These are phyloP conservation scores for Magnaporthales sp. DNA, from an alignment of 2,329 filamentous ascomycete genomes.

Conservation along the genomic window DNA sequence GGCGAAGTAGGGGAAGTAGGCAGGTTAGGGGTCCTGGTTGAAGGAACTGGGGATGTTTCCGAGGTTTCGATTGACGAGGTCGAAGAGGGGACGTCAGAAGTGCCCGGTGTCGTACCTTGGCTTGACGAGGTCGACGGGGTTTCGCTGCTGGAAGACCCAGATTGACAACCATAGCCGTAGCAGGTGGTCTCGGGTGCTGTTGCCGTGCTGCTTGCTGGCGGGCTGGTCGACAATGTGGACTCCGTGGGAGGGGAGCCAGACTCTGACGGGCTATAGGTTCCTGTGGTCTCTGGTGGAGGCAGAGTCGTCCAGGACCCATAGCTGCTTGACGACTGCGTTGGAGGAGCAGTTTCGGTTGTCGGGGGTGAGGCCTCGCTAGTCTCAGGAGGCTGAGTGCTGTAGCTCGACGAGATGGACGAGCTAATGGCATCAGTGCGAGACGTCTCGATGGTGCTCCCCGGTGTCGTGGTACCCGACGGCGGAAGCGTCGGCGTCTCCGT, in stretches of 20 bases:
- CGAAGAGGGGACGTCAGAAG: neutral
- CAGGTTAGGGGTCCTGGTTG: neutral
- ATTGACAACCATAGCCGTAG: neutral
- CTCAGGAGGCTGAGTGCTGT: neutral
- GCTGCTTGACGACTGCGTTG: neutral
- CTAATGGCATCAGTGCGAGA: constrained; percentile 1
- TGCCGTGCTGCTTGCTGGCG: neutral
- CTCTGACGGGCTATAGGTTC: neutral
- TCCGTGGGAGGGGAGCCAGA: neutral
- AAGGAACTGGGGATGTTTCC: too few species aligned
- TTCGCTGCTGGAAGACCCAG: neutral
- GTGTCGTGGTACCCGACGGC: neutral
- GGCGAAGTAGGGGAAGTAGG: neutral
- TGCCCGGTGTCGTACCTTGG: neutral
- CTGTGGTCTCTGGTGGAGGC: neutral
- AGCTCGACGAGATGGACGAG: neutral
- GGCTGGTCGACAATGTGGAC: neutral
- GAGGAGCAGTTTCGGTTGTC: neutral
- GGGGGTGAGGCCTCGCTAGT: neutral
- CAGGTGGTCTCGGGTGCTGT: neutral
- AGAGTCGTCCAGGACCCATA: neutral
- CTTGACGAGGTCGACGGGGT: neutral
- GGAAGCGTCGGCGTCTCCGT: neutral
- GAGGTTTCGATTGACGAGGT: too few species aligned
- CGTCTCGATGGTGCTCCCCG: constrained; percentile 1